Evolutionary conservation across 345 rosid genomes (phyloP).

Genomic region (Linum trigynum): DNA sequence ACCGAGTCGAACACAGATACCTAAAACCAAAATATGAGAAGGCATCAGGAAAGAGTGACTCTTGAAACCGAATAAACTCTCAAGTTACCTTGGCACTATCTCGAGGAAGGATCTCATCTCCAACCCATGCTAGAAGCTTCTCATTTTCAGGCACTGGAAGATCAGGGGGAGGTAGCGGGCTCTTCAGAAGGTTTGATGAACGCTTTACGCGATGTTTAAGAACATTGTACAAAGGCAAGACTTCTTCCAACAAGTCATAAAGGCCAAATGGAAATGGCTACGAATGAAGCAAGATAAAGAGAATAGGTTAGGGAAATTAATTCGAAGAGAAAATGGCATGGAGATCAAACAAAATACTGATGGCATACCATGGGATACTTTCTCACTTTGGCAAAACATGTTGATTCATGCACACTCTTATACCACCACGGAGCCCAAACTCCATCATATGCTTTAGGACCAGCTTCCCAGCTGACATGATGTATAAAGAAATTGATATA

Average conservation of each 20-base stretch:
- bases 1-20: conserved; percentile 87
- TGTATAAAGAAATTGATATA: conserved; percentile 13
- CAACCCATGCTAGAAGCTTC: conserved; percentile 83
- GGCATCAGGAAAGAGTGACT: neutral
- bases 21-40: conserved; percentile 34
- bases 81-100: conserved; percentile 58
- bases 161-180: conserved; percentile 49
- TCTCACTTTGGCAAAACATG: conserved; percentile 40
- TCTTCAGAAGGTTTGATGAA: conserved; percentile 30
- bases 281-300: conserved; percentile 6
- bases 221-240: conserved; percentile 67
- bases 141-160: conserved; percentile 71
- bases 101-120: conserved; percentile 73
- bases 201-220: conserved; percentile 47
- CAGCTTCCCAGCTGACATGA: conserved; percentile 76
- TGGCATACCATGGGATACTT: conserved; percentile 51
- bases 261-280: conserved; percentile 60
- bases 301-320: too few species aligned
- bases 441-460: conserved; percentile 79
- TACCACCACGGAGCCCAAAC: conserved; percentile 92
- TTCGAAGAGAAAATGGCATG: neutral
- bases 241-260: conserved; percentile 68
- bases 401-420: conserved; percentile 49
- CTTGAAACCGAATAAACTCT: neutral
- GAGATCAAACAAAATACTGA: conserved; percentile 5